A percentile compares a stretch with the other conserved stretches of the same genome.
These are phyloP conservation scores for Periconia sp. DNA, from an alignment of 2,329 filamentous ascomycete genomes.

Conservation along the genomic window DNA sequence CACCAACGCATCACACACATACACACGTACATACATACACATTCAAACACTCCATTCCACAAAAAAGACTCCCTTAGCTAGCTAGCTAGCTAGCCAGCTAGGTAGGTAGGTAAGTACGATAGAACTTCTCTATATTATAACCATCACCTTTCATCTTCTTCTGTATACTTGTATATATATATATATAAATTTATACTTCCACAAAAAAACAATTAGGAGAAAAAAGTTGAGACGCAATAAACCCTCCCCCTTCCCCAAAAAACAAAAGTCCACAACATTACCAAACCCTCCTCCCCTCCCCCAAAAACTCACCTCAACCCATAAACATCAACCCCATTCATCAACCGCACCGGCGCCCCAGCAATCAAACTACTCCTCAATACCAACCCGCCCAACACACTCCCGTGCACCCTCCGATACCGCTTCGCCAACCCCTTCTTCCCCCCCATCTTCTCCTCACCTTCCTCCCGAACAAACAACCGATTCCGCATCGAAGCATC, in stretches of 20 bases:
- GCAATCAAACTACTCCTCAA: constrained; percentile 23
- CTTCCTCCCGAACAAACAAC: constrained; percentile 20
- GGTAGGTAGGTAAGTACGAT: no score
- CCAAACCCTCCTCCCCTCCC: no score
- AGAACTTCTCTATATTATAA: no score
- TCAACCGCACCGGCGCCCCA: constrained; percentile 20
- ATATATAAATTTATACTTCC: no score
- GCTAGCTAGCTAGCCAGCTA: no score
- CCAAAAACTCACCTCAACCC: constrained; percentile 14
- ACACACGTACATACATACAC: no score
- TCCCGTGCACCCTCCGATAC: constrained; percentile 20
- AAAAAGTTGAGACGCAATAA: no score
- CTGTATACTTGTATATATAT: no score
- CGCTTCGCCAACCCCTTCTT: constrained; percentile 18
- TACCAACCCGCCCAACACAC: constrained; percentile 22
- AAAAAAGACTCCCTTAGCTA: no score
- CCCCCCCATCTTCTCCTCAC: constrained; percentile 12
- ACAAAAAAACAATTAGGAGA: background rate
- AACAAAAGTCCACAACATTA: background rate
- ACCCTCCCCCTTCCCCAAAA: background rate
- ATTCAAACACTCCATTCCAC: no score
- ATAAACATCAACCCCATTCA: constrained; percentile 28
- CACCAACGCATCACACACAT: no score
- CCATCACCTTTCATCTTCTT: no score
- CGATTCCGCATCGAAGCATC: constrained; percentile 27